Conservation (phyloP, 1,284 basidiomycete genomes). For the Melampsora americana region DNA sequence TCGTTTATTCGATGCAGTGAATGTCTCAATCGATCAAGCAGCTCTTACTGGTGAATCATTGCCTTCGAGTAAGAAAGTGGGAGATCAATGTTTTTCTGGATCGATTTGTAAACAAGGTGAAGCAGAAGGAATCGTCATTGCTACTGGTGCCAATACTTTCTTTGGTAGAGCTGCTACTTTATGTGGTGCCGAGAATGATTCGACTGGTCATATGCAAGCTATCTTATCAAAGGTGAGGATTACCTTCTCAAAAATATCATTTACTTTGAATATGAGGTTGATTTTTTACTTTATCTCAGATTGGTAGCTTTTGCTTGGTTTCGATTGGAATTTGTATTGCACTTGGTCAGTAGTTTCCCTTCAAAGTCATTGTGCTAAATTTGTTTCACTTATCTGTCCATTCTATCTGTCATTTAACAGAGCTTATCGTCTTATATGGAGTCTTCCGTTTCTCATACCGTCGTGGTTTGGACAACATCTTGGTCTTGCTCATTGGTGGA, state of each 20-base stretch:
- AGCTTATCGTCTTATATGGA: conserved; percentile 82
- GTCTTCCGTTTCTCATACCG: conserved; percentile 84
- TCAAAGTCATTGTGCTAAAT: too few species aligned
- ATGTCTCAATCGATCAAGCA: too few species aligned
- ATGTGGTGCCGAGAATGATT: conserved; percentile 91
- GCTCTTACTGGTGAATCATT: conserved; percentile 94
- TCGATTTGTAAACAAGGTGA: conserved; percentile 94
- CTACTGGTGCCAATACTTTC: conserved; percentile 70
- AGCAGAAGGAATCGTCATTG: conserved; percentile 93
- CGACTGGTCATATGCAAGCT: conserved; percentile 79
- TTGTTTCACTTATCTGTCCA: too few species aligned
- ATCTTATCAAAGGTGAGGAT: conserved; percentile 32
- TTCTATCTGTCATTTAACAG: too few species aligned
- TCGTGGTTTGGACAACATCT: conserved; percentile 89
- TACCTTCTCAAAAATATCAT: not conserved
- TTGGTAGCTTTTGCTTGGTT: conserved; percentile 90
- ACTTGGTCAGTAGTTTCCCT: conserved; percentile 24
- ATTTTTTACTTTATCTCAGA: conserved; percentile 84
- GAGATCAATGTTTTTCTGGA: conserved; percentile 92
- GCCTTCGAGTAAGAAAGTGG: conserved; percentile 80
- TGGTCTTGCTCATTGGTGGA: conserved; percentile 95
- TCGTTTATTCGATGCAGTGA: conserved; percentile 37
- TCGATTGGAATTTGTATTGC: conserved; percentile 62
- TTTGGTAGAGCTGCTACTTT: conserved; percentile 74
- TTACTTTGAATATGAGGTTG: conserved; percentile 53